Conservation (phyloP, 345 rosid species). For the Cardiospermum halicacabum region DNA sequence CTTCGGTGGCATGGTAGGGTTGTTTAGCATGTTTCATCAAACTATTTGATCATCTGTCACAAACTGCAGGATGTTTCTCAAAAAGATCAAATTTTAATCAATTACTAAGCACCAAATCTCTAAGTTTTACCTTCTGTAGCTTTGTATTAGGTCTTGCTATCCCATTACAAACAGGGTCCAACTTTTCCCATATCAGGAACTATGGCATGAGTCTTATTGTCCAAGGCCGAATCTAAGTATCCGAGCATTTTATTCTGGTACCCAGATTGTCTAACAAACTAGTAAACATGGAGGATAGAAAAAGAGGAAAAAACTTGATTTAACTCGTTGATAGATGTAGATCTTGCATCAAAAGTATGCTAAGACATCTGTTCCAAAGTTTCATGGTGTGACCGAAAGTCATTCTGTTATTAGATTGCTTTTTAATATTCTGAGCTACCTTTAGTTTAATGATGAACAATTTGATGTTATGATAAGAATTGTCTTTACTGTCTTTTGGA, state of each 20-base stretch:
- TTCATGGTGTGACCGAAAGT: neutral
- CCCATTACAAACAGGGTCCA: neutral
- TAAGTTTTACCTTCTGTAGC: neutral
- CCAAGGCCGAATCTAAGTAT: neutral
- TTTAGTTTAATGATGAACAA: neutral
- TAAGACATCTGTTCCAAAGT: neutral
- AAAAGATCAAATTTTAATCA: neutral
- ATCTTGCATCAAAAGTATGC: constrained; percentile 5
- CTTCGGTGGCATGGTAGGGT: constrained; percentile 84
- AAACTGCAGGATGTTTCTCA: neutral
- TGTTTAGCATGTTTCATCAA: constrained; percentile 5
- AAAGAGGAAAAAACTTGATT: neutral
- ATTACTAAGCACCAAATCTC: neutral
- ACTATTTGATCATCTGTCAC: neutral
- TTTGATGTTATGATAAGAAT: neutral
- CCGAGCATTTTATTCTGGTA: neutral
- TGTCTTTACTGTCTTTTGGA: neutral
- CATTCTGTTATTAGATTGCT: neutral
- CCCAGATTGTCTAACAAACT: neutral
- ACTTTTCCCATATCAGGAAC: neutral
- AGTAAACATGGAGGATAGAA: neutral
- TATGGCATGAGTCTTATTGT: neutral
- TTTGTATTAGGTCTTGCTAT: constrained; percentile 13
- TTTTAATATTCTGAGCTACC: neutral
- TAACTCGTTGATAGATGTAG: neutral